A percentile compares a stretch with the other conserved stretches of the same genome.
Conservation (phyloP, 768 basidiomycete species). For the Psilocybe subaeruginosa region DNA sequence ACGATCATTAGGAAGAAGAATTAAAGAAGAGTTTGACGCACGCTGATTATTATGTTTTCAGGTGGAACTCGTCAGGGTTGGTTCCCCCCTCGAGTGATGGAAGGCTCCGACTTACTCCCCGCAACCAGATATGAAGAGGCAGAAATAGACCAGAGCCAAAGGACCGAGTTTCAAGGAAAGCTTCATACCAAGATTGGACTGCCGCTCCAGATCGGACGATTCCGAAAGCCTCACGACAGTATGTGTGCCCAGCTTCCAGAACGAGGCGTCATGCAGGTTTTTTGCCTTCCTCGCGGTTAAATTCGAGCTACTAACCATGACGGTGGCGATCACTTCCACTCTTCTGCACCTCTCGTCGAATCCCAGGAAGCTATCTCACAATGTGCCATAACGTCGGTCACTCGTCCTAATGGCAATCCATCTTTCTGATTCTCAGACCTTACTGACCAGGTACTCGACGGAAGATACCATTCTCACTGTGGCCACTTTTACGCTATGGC, state of each 20-base stretch:
- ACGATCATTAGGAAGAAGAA: conserved; percentile 3
- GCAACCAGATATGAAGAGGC: conserved; percentile 4
- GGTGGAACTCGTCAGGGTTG: conserved; percentile 2
- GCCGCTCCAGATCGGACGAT: conserved; percentile 31
- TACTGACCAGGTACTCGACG: conserved; percentile 68
- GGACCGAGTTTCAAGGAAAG: conserved; percentile 21
- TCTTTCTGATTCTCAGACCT: conserved; percentile 6
- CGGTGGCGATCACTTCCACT: conserved; percentile 21
- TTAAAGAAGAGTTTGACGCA: conserved; percentile 7
- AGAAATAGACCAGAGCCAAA: conserved; percentile 7
- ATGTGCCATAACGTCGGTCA: conserved; percentile 79
- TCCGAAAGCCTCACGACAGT: conserved; percentile 43
- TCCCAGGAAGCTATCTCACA: conserved; percentile 19
- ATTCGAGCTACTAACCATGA: conserved; percentile 22
- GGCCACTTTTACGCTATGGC: conserved; percentile 76
- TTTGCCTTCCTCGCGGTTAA: conserved; percentile 27
- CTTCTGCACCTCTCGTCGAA: conserved; percentile 23
- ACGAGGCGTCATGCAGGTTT: conserved; percentile 45
- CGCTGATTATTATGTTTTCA: conserved; percentile 11
- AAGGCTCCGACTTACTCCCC: conserved; percentile 1
- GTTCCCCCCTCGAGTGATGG: conserved; percentile 4
- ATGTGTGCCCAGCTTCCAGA: conserved; percentile 33
- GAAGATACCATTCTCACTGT: conserved; percentile 70
- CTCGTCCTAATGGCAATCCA: conserved; percentile 3
- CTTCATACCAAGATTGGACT: conserved; percentile 23